phyloP scores from a whole-genome alignment of 768 basidiomycete species.

The Suillus bovinus region DNA sequence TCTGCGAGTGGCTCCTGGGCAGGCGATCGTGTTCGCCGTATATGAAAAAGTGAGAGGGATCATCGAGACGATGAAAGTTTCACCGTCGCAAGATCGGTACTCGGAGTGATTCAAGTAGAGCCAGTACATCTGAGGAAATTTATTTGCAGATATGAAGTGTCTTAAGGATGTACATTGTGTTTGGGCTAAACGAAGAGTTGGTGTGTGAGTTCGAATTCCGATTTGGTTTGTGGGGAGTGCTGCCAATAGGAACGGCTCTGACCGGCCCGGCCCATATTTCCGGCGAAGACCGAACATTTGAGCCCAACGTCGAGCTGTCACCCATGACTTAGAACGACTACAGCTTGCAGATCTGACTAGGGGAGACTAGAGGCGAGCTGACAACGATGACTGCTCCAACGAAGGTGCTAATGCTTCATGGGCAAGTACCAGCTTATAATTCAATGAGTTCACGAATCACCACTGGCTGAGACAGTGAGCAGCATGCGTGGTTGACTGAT shows the following conservation, averaged over 20 bases:
- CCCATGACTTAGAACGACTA: no score
- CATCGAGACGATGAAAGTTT: slow-evolving; percentile 69
- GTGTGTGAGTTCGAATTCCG: slow-evolving; percentile 1
- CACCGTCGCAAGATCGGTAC: slow-evolving; percentile 61
- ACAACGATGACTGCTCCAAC: slow-evolving; percentile 23
- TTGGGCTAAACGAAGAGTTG: not conserved
- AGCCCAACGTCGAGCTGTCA: no score
- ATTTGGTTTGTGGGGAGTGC: not conserved
- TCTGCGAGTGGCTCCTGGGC: slow-evolving; percentile 93
- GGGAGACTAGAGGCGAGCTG: not conserved
- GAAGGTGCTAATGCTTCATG: slow-evolving; percentile 49
- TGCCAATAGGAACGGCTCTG: not conserved
- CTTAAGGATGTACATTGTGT: not conserved
- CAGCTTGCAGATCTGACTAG: not conserved
- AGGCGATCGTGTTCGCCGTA: slow-evolving; percentile 96
- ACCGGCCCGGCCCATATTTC: not conserved
- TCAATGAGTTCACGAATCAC: not conserved
- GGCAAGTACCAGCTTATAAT: slow-evolving; percentile 27
- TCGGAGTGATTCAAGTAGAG: slow-evolving; percentile 49
- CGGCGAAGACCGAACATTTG: not conserved
- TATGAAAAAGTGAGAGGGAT: slow-evolving; percentile 83
- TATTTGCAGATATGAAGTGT: not conserved
- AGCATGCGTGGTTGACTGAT: slow-evolving; percentile 10
- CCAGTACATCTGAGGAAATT: not conserved
- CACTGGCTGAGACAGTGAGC: not conserved